Conservation (phyloP, 305 asterid genomes). For the Solanum hybrid region DNA sequence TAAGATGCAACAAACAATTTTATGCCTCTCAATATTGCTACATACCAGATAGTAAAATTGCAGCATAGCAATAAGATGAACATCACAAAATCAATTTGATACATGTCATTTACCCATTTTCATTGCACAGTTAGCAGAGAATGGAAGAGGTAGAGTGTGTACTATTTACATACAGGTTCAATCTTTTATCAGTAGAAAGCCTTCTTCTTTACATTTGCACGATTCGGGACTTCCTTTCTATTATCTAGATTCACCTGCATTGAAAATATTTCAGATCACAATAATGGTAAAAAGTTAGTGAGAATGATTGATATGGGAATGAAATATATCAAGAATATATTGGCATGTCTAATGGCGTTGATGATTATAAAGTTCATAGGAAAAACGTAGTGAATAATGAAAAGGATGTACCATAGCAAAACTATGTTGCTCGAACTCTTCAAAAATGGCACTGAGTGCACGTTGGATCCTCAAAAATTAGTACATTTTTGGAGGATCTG, state of each 20-base stretch:
- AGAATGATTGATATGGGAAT: background rate
- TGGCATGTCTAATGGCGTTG: background rate
- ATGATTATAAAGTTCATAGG: background rate
- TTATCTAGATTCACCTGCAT: conserved; percentile 8
- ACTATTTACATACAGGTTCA: background rate
- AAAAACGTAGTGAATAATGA: background rate
- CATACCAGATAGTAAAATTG: background rate
- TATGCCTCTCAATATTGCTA: background rate
- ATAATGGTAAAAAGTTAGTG: background rate
- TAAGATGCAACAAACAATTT: background rate
- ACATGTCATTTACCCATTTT: background rate
- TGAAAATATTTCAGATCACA: background rate
- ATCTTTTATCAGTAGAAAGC: background rate
- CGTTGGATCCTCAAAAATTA: background rate
- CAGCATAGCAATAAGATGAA: background rate
- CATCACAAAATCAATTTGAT: background rate
- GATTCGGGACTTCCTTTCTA: background rate
- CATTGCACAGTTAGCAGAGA: background rate
- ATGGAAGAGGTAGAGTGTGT: background rate
- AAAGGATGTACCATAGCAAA: background rate
- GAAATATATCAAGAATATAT: background rate
- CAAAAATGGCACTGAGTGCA: background rate
- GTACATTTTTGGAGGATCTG: background rate
- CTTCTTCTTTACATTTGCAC: background rate
- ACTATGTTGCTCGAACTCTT: background rate